Evolutionary conservation across 2,329 filamentous ascomycete species (phyloP), one percentile per base, ranked within the genome.

Genomic region (Trematosphaeria pertusa): DNA sequence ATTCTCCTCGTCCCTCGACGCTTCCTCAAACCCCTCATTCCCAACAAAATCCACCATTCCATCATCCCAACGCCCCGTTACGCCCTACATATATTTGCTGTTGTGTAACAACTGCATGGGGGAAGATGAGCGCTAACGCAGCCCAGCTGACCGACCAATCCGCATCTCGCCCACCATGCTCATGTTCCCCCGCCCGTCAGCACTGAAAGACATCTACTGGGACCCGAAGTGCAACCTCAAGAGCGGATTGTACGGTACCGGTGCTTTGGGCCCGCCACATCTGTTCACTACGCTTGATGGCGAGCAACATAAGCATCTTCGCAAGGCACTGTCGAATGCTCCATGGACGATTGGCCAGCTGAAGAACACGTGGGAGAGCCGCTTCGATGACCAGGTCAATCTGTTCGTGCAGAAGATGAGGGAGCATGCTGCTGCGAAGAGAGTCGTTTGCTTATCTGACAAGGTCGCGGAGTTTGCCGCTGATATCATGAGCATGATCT

Each of bases 191-290:
- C 58, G 59, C 2, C 57, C 69, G 3, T 67, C 67, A 2, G 54
- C 73, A 0, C 46, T 74, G 11, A 71, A 67, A 43, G 67, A 73
- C 20, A 76, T 76, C 37, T 76, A 75, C 56, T 69, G 71, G 64
- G 67, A 72, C 21, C 58, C 66, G 2, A 61, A 63, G 18, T 69
- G 61, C 32, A 75, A 76, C 46, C 49, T 53, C 11, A 75, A 75
- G 39, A 46, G 57, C 1, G 50, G 53, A 1, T 46, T 73, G 7
- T 75, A 75, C 46, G 62, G 61, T 4, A 69, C 65, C 6, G 71
- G 71, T 2, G 60, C 65, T 0, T 50, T 75, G 1, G 72, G 73
- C 0, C 71, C 72, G 4, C 65, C 64, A 1, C 61, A 65, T 30
- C 39, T 75, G 7, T 73, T 72, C 42, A 54, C 62, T 5, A 67